These are phyloP conservation scores for Ophiognomonia clavigignenti-juglandacearum DNA, from an alignment of 2,329 filamentous ascomycete species.

Conservation along the genomic window DNA sequence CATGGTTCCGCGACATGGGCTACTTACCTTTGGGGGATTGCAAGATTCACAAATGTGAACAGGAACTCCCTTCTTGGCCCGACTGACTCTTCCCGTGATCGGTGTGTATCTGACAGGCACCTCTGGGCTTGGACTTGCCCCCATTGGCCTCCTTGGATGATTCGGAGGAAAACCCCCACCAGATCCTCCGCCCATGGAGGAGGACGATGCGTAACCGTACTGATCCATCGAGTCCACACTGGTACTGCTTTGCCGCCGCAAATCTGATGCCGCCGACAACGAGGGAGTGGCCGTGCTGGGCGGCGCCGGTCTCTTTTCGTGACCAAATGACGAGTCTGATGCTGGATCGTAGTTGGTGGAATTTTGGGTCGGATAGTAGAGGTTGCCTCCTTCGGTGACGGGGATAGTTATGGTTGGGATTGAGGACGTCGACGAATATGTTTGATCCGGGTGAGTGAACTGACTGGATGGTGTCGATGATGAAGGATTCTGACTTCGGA, in stretches of 20 bases:
- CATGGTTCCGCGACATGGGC: too few species aligned
- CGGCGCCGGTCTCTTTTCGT: conserved; percentile 17
- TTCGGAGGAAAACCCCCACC: conserved; percentile 17
- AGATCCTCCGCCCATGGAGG: conserved; percentile 26
- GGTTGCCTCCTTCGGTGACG: conserved; percentile 16
- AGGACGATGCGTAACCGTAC: conserved; percentile 29
- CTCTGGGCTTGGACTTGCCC: conserved; percentile 28
- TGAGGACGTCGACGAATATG: conserved; percentile 15
- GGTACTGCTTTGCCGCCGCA: conserved; percentile 38
- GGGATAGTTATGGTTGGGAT: conserved; percentile 27
- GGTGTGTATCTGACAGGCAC: conserved; percentile 48
- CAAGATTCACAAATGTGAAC: conserved; percentile 52
- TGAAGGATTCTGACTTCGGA: conserved; percentile 31
- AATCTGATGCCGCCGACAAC: conserved; percentile 20
- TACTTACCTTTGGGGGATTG: conserved; percentile 48
- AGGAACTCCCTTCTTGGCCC: conserved; percentile 55
- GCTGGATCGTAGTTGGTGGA: conserved; percentile 22
- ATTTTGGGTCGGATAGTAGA: conserved; percentile 21
- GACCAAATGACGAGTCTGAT: conserved; percentile 7
- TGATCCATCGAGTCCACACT: conserved; percentile 48
- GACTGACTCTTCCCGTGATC: conserved; percentile 51
- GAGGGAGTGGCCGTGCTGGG: conserved; percentile 18
- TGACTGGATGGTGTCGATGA: conserved; percentile 31
- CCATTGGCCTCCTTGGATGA: conserved; percentile 37
- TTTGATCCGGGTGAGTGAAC: conserved; percentile 32